Percentiles rank a stretch among this genome's conserved stretches.
These are phyloP conservation scores for Mycothermus thermophilus DNA, from an alignment of 495 filamentous ascomycete species.

Conservation along the genomic window DNA sequence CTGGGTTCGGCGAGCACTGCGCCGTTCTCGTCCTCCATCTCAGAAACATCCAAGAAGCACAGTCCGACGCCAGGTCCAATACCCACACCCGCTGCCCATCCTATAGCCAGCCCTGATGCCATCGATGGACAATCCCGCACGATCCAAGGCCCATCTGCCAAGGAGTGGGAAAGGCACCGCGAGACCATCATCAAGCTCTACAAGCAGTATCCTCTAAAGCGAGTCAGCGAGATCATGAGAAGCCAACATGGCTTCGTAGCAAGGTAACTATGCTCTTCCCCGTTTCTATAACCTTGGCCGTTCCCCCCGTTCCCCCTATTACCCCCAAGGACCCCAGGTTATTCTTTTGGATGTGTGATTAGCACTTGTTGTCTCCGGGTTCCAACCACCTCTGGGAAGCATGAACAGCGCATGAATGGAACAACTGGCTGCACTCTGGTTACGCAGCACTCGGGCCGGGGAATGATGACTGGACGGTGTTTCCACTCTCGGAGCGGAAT, in stretches of 20 bases:
- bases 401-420: no score
- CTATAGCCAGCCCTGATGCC: not conserved
- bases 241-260: conserved; percentile 21
- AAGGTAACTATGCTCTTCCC: no score
- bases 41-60: no score
- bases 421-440: no score
- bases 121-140: conserved; percentile 17
- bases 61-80: not conserved
- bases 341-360: no score
- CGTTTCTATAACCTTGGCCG: no score
- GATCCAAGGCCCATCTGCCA: conserved; percentile 20
- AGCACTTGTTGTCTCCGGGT: no score
- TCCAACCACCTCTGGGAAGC: no score
- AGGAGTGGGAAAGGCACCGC: conserved; percentile 18
- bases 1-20: conserved; percentile 7
- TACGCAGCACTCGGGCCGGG: no score
- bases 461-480: no score
- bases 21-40: not conserved
- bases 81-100: not conserved
- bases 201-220: conserved; percentile 18
- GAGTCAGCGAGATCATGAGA: conserved; percentile 21
- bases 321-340: not conserved
- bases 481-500: no score
- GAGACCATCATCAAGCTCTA: conserved; percentile 22
- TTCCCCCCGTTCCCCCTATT: not conserved